phyloP scores from a whole-genome alignment of 2,329 filamentous ascomycete genomes.

The Bipolaris sorokiniana region DNA sequence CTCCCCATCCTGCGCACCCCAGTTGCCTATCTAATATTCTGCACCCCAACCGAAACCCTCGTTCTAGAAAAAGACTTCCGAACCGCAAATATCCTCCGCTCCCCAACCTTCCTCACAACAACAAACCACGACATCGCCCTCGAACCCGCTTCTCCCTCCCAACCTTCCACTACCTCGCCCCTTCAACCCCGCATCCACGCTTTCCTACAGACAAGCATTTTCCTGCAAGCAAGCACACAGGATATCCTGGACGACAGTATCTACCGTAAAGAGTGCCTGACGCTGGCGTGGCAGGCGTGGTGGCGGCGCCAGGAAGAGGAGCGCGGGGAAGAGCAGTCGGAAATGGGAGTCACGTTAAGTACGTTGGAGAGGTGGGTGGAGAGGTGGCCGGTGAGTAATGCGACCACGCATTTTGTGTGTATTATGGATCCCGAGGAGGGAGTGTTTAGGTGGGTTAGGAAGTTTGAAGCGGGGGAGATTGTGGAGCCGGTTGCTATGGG shows the following conservation, averaged over 20 bases:
- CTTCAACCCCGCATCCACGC: conserved; percentile 14
- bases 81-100: conserved; percentile 54
- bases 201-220: conserved; percentile 22
- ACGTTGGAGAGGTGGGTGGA: conserved; percentile 58
- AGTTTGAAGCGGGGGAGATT: conserved; percentile 22
- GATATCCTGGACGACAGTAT: conserved; percentile 46
- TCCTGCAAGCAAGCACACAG: conserved; percentile 23
- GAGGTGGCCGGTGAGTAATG: conserved; percentile 61
- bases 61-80: conserved; percentile 64
- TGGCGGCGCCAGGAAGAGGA: background rate
- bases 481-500: background rate
- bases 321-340: background rate
- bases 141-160: conserved; percentile 8
- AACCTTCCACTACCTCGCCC: background rate
- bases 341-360: conserved; percentile 35
- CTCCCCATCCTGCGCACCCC: conserved; percentile 55
- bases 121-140: conserved; percentile 61
- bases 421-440: conserved; percentile 63
- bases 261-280: conserved; percentile 41
- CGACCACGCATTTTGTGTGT: conserved; percentile 63
- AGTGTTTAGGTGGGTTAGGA: conserved; percentile 53
- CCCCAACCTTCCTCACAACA: conserved; percentile 59
- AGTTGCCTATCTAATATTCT: conserved; percentile 64
- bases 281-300: conserved; percentile 32
- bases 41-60: conserved; percentile 55